phyloP scores from a whole-genome alignment of 192 early-diverging fungal genomes.

The Allomyces arbusculus region DNA sequence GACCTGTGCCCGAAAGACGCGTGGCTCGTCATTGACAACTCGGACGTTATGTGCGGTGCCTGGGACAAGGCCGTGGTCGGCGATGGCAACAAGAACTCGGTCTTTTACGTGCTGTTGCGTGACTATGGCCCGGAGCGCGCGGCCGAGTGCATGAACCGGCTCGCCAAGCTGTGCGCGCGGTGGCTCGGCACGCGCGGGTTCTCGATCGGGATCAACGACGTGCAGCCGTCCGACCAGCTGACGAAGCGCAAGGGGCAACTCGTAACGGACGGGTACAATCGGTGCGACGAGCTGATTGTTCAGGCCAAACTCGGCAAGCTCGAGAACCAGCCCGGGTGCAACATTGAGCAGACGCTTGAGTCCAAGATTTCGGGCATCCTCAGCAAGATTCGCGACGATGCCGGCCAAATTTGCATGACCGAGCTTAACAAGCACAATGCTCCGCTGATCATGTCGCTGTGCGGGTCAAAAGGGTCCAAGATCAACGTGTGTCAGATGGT shows the following conservation, averaged over 20 bases:
- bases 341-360: constrained; percentile 75
- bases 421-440: constrained; percentile 91
- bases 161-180: constrained; percentile 79
- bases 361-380: constrained; percentile 67
- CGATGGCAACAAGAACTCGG: constrained; percentile 83
- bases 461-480: constrained; percentile 94
- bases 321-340: constrained; percentile 65
- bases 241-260: constrained; percentile 53
- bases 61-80: constrained; percentile 92
- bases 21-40: constrained; percentile 75
- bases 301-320: constrained; percentile 47
- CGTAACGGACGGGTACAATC: constrained; percentile 56
- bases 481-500: constrained; percentile 99
- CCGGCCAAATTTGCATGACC: constrained; percentile 74
- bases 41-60: constrained; percentile 81
- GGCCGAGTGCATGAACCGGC: constrained; percentile 79
- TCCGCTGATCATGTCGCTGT: constrained; percentile 95
- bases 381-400: constrained; percentile 71
- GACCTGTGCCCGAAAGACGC: constrained; percentile 80
- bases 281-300: constrained; percentile 66
- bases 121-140: constrained; percentile 76
- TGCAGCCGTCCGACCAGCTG: constrained; percentile 65
- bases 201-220: constrained; percentile 96
- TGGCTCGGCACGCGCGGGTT: constrained; percentile 89
- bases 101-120: constrained; percentile 81